Percentiles rank a stretch among this genome's conserved stretches.
phyloP scores from a whole-genome alignment of 345 rosid genomes.

The Sapria himalayana region DNA sequence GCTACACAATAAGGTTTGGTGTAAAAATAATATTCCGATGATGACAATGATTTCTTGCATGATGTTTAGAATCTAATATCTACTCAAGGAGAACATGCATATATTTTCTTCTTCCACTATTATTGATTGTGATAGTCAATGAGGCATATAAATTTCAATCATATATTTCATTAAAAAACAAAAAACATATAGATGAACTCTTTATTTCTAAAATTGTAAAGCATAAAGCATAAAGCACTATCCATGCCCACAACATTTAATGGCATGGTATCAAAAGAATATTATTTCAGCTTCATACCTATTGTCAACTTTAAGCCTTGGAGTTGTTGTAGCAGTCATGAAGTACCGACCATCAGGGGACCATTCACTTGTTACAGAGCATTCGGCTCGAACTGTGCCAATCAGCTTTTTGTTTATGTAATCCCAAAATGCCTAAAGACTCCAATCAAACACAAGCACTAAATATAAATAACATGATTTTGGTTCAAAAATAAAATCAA shows the following conservation, averaged over 20 bases:
- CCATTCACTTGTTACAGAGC: constrained; percentile 82
- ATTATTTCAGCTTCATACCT: constrained; percentile 49
- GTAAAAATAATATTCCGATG: no score
- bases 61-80: no score
- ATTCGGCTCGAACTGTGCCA: constrained; percentile 68
- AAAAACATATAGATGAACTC: constrained; percentile 2
- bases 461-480: no score
- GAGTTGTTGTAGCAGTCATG: constrained; percentile 93
- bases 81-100: no score
- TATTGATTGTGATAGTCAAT: not conserved
- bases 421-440: constrained; percentile 83
- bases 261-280: no score
- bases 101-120: not conserved
- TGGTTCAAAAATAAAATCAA: no score
- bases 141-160: not conserved
- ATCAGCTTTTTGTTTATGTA: constrained; percentile 40
- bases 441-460: no score
- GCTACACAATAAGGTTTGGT: no score
- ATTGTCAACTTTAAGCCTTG: constrained; percentile 83
- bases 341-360: constrained; percentile 80
- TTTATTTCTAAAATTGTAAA: not conserved
- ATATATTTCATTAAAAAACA: not conserved
- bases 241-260: no score
- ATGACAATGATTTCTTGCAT: no score
- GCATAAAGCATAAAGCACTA: constrained; percentile 2